Percentiles rank a stretch among this genome's conserved stretches.
Conservation (phyloP, 1,284 basidiomycete genomes). For the Cryptococcus sp. region DNA sequence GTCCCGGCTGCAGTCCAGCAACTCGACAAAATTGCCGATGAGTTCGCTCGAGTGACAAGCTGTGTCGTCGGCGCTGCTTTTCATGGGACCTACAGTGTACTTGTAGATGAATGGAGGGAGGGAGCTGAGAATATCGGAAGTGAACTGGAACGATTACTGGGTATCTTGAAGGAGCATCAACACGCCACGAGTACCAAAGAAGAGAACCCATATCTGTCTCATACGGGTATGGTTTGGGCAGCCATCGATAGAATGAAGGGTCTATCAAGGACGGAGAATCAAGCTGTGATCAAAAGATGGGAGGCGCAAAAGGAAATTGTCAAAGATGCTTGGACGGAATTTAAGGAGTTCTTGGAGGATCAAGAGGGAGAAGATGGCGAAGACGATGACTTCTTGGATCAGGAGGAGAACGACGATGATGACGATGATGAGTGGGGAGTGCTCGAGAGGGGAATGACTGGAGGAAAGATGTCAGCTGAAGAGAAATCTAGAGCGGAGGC, state of each 20-base stretch:
- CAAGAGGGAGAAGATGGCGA: conserved; percentile 18
- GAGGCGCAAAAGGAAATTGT: conserved; percentile 29
- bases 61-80: conserved; percentile 24
- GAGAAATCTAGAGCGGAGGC: conserved; percentile 29
- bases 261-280: conserved; percentile 21
- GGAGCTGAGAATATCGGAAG: conserved; percentile 20
- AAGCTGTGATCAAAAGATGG: conserved; percentile 28
- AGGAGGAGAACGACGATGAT: conserved; percentile 9
- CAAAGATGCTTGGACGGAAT: conserved; percentile 44
- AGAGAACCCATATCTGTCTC: conserved; percentile 30
- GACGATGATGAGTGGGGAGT: conserved; percentile 35
- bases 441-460: conserved; percentile 25
- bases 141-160: conserved; percentile 19
- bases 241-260: conserved; percentile 24
- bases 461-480: conserved; percentile 18
- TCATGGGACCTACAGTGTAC: conserved; percentile 4
- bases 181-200: conserved; percentile 4
- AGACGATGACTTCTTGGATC: conserved; percentile 4
- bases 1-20: conserved; percentile 25
- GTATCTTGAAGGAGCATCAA: not conserved
- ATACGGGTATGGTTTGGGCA: conserved; percentile 42
- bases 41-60: conserved; percentile 24
- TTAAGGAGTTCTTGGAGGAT: conserved; percentile 37
- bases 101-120: conserved; percentile 33
- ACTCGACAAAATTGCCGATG: conserved; percentile 32